Base-by-base conservation (phyloP, 352 stramenopile genomes). In the Phytopythium ostracodes region DNA sequence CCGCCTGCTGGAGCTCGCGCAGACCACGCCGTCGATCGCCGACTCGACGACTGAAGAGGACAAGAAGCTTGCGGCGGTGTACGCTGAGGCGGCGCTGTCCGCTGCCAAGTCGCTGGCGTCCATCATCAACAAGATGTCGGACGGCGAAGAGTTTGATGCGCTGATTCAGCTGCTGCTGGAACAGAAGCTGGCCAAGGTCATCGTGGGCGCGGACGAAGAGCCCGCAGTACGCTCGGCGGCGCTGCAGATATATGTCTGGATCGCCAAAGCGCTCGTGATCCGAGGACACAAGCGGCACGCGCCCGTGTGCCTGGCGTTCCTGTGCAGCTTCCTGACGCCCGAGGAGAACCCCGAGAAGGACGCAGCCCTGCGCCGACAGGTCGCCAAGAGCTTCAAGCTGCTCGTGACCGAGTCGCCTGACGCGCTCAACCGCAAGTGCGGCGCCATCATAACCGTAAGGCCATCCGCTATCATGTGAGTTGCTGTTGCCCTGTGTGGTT, bases 71-170 rank as follows among this genome's bases (percentile, higher is more conserved):
- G 70, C 83, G 15, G 53, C 59, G 51, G 76, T 92, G 25, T 75
- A 73, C 56, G 51, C 64, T 0, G 77, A 90, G 44, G 77, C 79
- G 31, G 79, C 84, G 42, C 65, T 91, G 1, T 89, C 80, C 10
- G 71, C 84, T 0, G 76, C 84, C 44, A 91, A 92, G 59, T 86
- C 87, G 12, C 72, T 95, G 10, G 87, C 83, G 25, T 92, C 87
- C 20, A 91, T 94, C 59, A 77, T 95, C 63, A 95, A 95, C 79
- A 93, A 92, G 56, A 92, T 92, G 79, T 77, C 79, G 33, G 87
- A 95, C 43, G 83, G 84, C 36, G 76, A 80, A 42, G 81, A 92
- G 63, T 91, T 94, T 62, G 78, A 92, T 62, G 71, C 83, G 31
- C 71, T 91, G 14, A 88, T 92, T 50, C 63, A 87, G 31, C 68